Evolutionary conservation across 495 filamentous ascomycete genomes (phyloP).

Genomic region (Neurospora tetrasperma): DNA sequence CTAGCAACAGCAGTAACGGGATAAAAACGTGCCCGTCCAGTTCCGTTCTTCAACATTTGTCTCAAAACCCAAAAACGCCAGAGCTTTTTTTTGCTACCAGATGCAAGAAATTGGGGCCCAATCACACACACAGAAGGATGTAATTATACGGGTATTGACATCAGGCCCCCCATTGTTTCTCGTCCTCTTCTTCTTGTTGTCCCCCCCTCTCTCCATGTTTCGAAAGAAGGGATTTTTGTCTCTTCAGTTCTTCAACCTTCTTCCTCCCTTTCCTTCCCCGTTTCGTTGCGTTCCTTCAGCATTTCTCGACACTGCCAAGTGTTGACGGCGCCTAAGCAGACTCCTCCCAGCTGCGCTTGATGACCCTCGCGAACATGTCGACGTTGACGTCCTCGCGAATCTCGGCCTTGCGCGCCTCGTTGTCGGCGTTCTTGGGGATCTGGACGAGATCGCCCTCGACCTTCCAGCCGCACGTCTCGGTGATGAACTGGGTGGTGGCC

Average conservation of each 20-base stretch:
- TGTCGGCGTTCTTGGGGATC: slow-evolving; percentile 88
- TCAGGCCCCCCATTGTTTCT: slow-evolving; percentile 1
- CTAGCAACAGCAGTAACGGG: not conserved
- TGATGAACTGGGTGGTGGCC: slow-evolving; percentile 69
- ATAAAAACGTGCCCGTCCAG: not conserved
- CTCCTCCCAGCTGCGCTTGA: slow-evolving; percentile 85
- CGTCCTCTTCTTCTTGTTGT: slow-evolving; percentile 1
- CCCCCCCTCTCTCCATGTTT: not conserved
- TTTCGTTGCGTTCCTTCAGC: not conserved
- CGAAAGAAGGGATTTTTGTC: not conserved
- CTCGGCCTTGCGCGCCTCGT: slow-evolving; percentile 93
- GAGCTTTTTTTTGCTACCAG: slow-evolving; percentile 22
- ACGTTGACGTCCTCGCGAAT: slow-evolving; percentile 95
- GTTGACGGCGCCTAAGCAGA: slow-evolving; percentile 35
- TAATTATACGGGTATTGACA: slow-evolving; percentile 7
- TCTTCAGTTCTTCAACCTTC: slow-evolving; percentile 4
- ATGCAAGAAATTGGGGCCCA: slow-evolving; percentile 16
- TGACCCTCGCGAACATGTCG: slow-evolving; percentile 72
- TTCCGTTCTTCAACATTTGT: not conserved
- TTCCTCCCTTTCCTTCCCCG: slow-evolving; percentile 9
- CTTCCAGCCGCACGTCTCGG: slow-evolving; percentile 79
- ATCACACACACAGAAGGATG: slow-evolving; percentile 3
- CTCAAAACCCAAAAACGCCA: slow-evolving; percentile 22
- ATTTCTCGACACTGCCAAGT: not conserved
- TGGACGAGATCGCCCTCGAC: slow-evolving; percentile 48